Base-by-base conservation (phyloP, 1,139 yeast species). In the Magnusiomyces suaveolens region DNA sequence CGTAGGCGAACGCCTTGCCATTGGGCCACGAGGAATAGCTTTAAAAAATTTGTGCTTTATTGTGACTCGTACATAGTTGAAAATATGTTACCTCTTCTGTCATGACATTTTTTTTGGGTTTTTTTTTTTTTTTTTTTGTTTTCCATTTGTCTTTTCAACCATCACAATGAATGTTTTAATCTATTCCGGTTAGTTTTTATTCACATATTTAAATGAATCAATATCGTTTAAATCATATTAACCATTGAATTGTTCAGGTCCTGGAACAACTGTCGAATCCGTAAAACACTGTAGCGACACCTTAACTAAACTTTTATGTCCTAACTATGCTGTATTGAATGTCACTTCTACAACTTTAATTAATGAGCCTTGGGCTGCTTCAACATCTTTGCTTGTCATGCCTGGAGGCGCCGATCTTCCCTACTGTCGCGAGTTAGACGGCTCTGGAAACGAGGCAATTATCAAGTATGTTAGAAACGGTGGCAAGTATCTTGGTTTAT, bases 391-490 rank as follows among this genome's bases (percentile, higher is more conserved):
- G 60, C 67, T 92, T 52, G 96, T 90, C 2, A 70, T 94, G 29
- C 99, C 98, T 0, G 98, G 98, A 1, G 98, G 98, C 2, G 97
- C 97, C 0, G 98, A 92, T 67, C 71, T 89, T 53, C 97, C 97
- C 0, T 84, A 79, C 65, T 87, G 96, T 65, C 73, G 76, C 48
- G 74, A 75, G 1, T 74, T 90, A 55, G 81, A 85, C 62, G 96
- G 96, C 1, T 71, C 68, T 6, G 90, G 89, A 0, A 87, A 82
- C 62, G 64, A 69, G 2, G 71, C 71, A 44, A 87, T 92, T 56
- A 68, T 72, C 33, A 80, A 80, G 51, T 90, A 75, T 67, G 89
- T 92, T 1, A 74, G 80, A 39, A 73, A 75, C 54, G 98, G 98
- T 23, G 99, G 98, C 1, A 73, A 75, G 54, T 88, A 74, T 64